Conservation (phyloP, 1,284 basidiomycete species). For the Moesziomyces sp. region DNA sequence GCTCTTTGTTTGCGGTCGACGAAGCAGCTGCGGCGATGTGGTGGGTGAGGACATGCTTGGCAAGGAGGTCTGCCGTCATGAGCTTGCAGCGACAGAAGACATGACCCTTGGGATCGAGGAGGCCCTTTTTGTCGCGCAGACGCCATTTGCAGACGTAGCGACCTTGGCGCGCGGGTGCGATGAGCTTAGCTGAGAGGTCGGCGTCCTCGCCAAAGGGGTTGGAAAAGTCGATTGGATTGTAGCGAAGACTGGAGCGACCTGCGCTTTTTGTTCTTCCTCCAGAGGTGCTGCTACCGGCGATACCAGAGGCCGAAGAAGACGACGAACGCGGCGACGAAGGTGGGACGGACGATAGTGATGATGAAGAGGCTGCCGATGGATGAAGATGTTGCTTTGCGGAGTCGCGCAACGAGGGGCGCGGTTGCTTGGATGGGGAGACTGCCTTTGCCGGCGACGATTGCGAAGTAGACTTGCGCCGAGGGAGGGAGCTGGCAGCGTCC, state of each 20-base stretch:
- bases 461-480: not conserved
- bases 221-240: slow-evolving; percentile 10
- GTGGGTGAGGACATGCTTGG: slow-evolving; percentile 18
- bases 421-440: not conserved
- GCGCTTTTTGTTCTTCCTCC: not conserved
- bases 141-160: slow-evolving; percentile 28
- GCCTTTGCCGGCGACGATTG: not conserved
- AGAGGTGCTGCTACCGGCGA: slow-evolving; percentile 3
- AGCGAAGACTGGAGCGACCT: slow-evolving; percentile 6
- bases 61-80: slow-evolving; percentile 29
- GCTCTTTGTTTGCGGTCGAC: not conserved
- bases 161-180: slow-evolving; percentile 2
- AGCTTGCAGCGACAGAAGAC: slow-evolving; percentile 16
- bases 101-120: slow-evolving; percentile 15
- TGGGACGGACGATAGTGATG: slow-evolving; percentile 7
- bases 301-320: slow-evolving; percentile 1
- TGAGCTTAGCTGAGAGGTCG: slow-evolving; percentile 9
- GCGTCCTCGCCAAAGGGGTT: slow-evolving; percentile 29
- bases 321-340: not conserved
- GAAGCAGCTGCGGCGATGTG: slow-evolving; percentile 1
- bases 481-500: not conserved
- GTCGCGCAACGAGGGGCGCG: not conserved
- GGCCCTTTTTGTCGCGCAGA: slow-evolving; percentile 21
- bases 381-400: not conserved
- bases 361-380: not conserved